phyloP scores from a whole-genome alignment of 768 basidiomycete species.

The Dendrothele bispora region DNA sequence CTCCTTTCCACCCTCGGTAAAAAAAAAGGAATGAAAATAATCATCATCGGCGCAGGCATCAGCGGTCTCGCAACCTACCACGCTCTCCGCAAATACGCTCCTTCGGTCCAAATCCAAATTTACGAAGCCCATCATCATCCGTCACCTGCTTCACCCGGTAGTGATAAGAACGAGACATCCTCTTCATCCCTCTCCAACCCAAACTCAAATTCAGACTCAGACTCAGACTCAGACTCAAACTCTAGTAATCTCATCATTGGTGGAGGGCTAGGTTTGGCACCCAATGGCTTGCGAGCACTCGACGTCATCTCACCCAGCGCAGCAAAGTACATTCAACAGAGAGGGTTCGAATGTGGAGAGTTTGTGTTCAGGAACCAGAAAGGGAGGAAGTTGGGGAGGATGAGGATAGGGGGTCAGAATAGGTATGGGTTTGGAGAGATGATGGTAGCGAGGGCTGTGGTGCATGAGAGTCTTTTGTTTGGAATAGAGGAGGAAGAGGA shows the following conservation, averaged over 20 bases:
- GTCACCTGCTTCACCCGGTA: too few species aligned
- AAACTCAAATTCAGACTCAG: too few species aligned
- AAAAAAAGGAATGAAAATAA: constrained; percentile 18
- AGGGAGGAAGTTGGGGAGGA: constrained; percentile 31
- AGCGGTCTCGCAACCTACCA: constrained; percentile 18
- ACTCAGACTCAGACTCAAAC: too few species aligned
- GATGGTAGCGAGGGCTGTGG: constrained; percentile 31
- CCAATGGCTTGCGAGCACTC: constrained; percentile 39
- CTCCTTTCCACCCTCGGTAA: too few species aligned
- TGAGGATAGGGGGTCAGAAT: constrained; percentile 25
- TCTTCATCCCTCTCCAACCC: too few species aligned
- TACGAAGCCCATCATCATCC: constrained; percentile 33
- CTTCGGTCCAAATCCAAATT: constrained; percentile 24
- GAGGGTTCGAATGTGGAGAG: constrained; percentile 19
- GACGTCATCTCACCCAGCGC: constrained; percentile 26
- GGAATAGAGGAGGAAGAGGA: constrained; percentile 24
- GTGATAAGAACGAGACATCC: too few species aligned
- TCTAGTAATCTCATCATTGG: constrained; percentile 27
- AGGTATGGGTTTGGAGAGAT: constrained; percentile 32
- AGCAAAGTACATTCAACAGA: constrained; percentile 27
- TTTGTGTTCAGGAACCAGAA: constrained; percentile 30
- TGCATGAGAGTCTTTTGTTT: constrained; percentile 33
- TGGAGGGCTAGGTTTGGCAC: constrained; percentile 37
- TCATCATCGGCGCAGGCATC: constrained; percentile 20
- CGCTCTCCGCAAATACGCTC: constrained; percentile 29